phyloP scores from a whole-genome alignment of 192 early-diverging fungal species.

The Coemansia sp. region DNA sequence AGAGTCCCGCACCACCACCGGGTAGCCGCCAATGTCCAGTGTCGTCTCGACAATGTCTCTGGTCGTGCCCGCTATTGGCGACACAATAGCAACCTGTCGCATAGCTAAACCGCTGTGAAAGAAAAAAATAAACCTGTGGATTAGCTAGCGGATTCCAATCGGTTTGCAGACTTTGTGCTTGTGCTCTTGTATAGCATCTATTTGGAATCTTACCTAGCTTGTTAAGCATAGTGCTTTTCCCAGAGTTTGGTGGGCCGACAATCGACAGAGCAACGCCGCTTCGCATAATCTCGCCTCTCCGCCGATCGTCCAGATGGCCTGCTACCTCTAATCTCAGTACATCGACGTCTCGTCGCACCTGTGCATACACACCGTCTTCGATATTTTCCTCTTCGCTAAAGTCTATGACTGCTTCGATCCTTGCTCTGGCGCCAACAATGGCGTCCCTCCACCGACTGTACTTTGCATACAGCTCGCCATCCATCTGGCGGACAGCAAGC shows the following conservation, averaged over 20 bases:
- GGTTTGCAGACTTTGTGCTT: too few species aligned
- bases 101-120: slow-evolving; percentile 56
- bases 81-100: slow-evolving; percentile 74
- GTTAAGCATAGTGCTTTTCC: slow-evolving; percentile 75
- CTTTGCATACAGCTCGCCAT: slow-evolving; percentile 61
- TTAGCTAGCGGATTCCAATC: too few species aligned
- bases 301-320: slow-evolving; percentile 61
- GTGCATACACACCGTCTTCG: slow-evolving; percentile 60
- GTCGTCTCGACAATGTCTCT: slow-evolving; percentile 74
- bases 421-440: slow-evolving; percentile 61
- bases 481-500: slow-evolving; percentile 68
- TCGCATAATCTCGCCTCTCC: slow-evolving; percentile 70
- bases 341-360: slow-evolving; percentile 7
- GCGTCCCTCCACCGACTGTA: slow-evolving; percentile 66
- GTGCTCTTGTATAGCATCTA: slow-evolving; percentile 8
- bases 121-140: background rate
- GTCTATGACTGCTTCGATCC: slow-evolving; percentile 71
- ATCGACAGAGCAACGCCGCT: slow-evolving; percentile 70
- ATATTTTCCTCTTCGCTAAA: slow-evolving; percentile 82
- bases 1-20: slow-evolving; percentile 72
- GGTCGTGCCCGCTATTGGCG: slow-evolving; percentile 72
- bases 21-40: slow-evolving; percentile 73
- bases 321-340: slow-evolving; percentile 20
- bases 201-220: slow-evolving; percentile 47
- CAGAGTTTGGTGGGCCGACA: slow-evolving; percentile 75